These are phyloP conservation scores for Tuber magnatum DNA, from an alignment of 495 filamentous ascomycete genomes.

Conservation along the genomic window DNA sequence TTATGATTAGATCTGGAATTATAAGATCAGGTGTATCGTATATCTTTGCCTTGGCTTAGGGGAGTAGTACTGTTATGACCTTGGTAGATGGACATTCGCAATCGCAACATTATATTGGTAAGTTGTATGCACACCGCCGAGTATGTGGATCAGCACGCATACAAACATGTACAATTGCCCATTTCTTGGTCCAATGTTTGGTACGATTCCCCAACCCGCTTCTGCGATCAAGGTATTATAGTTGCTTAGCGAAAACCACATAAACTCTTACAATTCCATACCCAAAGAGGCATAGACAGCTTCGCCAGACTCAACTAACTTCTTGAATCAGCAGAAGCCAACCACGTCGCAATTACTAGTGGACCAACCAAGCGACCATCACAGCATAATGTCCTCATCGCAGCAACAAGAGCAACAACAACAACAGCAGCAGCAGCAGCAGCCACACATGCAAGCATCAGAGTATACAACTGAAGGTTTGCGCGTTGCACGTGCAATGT, in stretches of 20 bases:
- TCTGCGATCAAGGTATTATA: neutral
- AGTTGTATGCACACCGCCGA: neutral
- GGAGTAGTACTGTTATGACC: no score
- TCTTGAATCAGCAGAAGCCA: neutral
- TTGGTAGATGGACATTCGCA: no score
- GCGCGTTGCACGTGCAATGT: conserved; percentile 18
- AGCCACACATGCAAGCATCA: neutral
- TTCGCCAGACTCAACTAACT: neutral
- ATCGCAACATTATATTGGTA: neutral
- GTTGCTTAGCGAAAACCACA: neutral
- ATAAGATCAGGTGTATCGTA: neutral
- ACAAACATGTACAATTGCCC: neutral
- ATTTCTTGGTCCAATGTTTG: neutral
- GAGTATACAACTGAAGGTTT: conserved; percentile 10
- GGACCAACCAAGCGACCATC: neutral
- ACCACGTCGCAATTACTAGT: neutral
- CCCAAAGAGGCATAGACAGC: neutral
- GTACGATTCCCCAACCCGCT: neutral
- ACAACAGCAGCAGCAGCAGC: neutral
- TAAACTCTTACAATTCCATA: neutral
- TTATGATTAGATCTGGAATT: neutral
- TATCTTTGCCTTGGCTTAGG: neutral
- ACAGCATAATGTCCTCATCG: neutral
- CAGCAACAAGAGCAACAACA: neutral
- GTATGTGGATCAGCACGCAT: neutral